These are phyloP conservation scores for Papiliotrema laurentii DNA, from an alignment of 1,284 basidiomycete species.

Conservation along the genomic window DNA sequence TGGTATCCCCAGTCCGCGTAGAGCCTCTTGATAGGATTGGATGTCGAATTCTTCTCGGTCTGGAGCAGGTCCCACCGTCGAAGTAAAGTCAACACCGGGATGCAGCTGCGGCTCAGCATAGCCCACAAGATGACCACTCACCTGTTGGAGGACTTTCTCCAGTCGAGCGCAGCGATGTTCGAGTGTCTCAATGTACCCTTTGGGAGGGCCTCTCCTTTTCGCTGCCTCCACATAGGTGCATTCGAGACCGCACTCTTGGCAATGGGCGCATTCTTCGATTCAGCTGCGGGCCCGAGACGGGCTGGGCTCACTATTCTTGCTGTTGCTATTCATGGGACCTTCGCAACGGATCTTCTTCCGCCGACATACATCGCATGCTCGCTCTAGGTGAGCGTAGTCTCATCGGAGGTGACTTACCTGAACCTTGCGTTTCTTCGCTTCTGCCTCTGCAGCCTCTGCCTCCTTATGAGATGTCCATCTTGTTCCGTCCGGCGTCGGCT, in stretches of 20 bases:
- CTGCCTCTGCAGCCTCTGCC: neutral
- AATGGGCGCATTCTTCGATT: conserved; percentile 63
- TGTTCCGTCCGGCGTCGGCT: neutral
- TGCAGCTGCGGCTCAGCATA: conserved; percentile 54
- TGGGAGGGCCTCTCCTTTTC: conserved; percentile 78
- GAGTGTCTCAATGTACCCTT: conserved; percentile 73
- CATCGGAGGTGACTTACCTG: conserved; percentile 15
- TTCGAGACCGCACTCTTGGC: conserved; percentile 63
- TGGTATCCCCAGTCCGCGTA: conserved; percentile 34
- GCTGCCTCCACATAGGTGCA: conserved; percentile 71
- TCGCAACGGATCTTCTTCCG: conserved; percentile 49
- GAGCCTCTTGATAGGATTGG: conserved; percentile 25
- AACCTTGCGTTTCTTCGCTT: conserved; percentile 23
- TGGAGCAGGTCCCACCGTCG: conserved; percentile 64
- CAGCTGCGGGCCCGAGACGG: neutral
- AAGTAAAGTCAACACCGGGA: conserved; percentile 62
- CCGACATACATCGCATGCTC: conserved; percentile 47
- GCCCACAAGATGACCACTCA: conserved; percentile 36
- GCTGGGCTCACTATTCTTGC: conserved; percentile 29
- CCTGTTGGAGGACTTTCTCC: conserved; percentile 62
- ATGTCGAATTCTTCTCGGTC: conserved; percentile 68
- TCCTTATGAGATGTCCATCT: neutral
- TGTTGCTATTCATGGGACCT: conserved; percentile 42
- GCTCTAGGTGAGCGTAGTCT: conserved; percentile 13
- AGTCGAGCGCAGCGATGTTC: conserved; percentile 67